A percentile compares a stretch with the other conserved stretches of the same genome.
These are phyloP conservation scores for Suillus brevipes DNA, from an alignment of 768 basidiomycete species.

Conservation along the genomic window DNA sequence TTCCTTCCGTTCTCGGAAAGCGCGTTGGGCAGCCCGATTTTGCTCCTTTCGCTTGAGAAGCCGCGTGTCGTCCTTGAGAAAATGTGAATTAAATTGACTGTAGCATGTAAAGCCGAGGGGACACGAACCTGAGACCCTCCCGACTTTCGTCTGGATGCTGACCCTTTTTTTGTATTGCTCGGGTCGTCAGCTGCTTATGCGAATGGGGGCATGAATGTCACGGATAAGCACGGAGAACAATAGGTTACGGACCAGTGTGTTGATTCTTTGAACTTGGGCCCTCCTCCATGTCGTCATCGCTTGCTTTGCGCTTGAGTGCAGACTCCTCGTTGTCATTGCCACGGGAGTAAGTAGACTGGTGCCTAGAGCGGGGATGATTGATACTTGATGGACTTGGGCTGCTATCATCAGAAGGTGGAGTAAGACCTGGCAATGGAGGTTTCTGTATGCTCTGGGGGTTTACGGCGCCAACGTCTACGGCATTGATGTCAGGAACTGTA, in stretches of 20 bases:
- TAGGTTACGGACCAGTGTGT: slow-evolving; percentile 52
- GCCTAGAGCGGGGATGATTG: slow-evolving; percentile 21
- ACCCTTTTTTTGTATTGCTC: slow-evolving; percentile 26
- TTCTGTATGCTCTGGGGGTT: slow-evolving; percentile 59
- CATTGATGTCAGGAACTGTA: slow-evolving; percentile 21
- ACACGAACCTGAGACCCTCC: slow-evolving; percentile 37
- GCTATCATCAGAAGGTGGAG: slow-evolving; percentile 72
- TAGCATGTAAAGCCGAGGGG: not conserved
- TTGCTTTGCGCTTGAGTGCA: slow-evolving; percentile 76
- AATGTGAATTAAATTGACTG: slow-evolving; percentile 8
- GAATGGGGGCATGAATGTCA: not conserved
- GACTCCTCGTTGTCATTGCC: slow-evolving; percentile 45
- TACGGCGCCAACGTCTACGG: slow-evolving; percentile 41
- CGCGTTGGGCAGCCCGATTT: slow-evolving; percentile 95
- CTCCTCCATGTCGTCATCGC: slow-evolving; percentile 58
- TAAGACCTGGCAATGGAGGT: slow-evolving; percentile 49
- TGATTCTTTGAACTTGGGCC: slow-evolving; percentile 68
- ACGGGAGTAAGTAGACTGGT: slow-evolving; percentile 17
- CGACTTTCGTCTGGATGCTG: slow-evolving; percentile 40
- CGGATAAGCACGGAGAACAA: not conserved
- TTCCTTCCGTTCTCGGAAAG: slow-evolving; percentile 96
- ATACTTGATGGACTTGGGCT: slow-evolving; percentile 73
- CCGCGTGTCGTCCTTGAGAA: slow-evolving; percentile 64
- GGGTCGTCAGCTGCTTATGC: slow-evolving; percentile 24
- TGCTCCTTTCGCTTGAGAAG: slow-evolving; percentile 93